phyloP scores from a whole-genome alignment of 2,329 filamentous ascomycete species.

The Bipolaris gigantea region DNA sequence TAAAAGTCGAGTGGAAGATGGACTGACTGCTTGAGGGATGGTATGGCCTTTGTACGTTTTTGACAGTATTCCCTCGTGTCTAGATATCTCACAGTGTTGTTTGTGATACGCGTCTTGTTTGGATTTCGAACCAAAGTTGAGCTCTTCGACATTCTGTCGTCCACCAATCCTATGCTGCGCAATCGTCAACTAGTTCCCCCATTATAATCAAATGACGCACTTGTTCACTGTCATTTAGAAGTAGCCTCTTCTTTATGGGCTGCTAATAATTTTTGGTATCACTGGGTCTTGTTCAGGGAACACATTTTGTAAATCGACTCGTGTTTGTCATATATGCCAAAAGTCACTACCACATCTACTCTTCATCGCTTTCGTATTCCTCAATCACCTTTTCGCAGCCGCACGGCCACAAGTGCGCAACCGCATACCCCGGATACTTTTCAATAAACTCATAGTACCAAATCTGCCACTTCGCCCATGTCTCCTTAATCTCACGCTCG shows the following conservation, averaged over 20 bases:
- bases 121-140: neutral
- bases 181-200: neutral
- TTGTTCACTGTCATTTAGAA: neutral
- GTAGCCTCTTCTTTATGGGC: neutral
- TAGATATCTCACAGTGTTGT: neutral
- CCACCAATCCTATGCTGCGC: neutral
- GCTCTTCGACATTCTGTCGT: neutral
- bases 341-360: conserved; percentile 3
- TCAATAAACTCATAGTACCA: conserved; percentile 17
- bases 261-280: neutral
- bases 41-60: neutral
- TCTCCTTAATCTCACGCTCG: neutral
- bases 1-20: too few relatives aligned
- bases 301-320: neutral
- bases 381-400: conserved; percentile 23
- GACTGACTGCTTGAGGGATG: too few relatives aligned
- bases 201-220: neutral
- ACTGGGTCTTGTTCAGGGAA: neutral
- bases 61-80: neutral
- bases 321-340: neutral
- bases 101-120: neutral
- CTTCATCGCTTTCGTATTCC: conserved; percentile 19
- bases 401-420: conserved; percentile 28
- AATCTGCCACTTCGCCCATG: conserved; percentile 7
- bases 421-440: conserved; percentile 23